phyloP scores from a whole-genome alignment of 345 rosid species.

The Draba incana region DNA sequence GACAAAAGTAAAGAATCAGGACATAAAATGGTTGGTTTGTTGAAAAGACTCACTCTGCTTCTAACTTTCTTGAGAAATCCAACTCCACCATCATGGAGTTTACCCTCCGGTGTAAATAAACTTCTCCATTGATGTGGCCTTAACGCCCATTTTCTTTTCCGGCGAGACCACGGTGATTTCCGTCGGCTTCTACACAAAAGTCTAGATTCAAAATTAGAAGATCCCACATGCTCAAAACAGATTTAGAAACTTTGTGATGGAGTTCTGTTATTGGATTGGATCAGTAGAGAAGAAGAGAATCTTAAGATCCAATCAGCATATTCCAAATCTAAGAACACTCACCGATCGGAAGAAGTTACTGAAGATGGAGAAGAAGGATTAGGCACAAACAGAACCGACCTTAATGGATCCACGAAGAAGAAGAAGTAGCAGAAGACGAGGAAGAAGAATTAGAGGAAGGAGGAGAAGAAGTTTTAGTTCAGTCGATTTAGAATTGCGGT shows the following conservation, averaged over 20 bases:
- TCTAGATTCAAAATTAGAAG: conserved; percentile 3
- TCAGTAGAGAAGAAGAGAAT: conserved; percentile 5
- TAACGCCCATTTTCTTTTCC: conserved; percentile 77
- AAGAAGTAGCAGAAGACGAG: conserved; percentile 51
- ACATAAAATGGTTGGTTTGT: not conserved
- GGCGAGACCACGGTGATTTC: conserved; percentile 96
- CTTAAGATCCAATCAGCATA: conserved; percentile 33
- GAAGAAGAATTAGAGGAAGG: conserved; percentile 43
- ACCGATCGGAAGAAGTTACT: conserved; percentile 81
- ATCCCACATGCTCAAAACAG: not conserved
- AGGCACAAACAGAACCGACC: conserved; percentile 84
- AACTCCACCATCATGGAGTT: conserved; percentile 77
- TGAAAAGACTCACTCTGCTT: conserved; percentile 71
- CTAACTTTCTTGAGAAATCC: conserved; percentile 89
- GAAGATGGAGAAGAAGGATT: conserved; percentile 89
- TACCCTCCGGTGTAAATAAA: conserved; percentile 80
- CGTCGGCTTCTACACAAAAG: conserved; percentile 56
- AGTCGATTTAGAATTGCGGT: too few species aligned
- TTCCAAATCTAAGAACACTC: conserved; percentile 47
- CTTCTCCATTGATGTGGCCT: conserved; percentile 81
- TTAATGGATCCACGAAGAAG: conserved; percentile 74
- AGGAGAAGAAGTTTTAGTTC: conserved; percentile 15
- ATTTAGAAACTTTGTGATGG: conserved; percentile 14
- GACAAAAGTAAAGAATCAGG: conserved; percentile 21
- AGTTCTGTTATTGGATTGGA: conserved; percentile 9